Conservation (phyloP, 2,329 filamentous ascomycete genomes). For the Phyllachora maydis region DNA sequence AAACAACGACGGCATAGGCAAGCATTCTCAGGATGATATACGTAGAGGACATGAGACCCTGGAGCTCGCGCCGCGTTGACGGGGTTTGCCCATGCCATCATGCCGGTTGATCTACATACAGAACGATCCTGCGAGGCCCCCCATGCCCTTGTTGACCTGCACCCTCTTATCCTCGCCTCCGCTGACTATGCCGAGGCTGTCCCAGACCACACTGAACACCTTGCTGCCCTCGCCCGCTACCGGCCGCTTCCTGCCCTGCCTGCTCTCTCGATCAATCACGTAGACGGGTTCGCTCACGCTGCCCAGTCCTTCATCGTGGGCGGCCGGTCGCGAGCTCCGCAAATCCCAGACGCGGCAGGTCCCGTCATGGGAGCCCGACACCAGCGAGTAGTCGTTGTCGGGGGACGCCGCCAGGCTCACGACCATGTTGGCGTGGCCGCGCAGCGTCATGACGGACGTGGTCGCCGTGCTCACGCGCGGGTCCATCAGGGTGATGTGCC, state of each 20-base stretch:
- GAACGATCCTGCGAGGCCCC: no score
- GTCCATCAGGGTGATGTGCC: conserved; percentile 85
- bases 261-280: conserved; percentile 55
- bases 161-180: conserved; percentile 86
- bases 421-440: conserved; percentile 67
- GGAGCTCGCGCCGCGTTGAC: no score
- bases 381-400: conserved; percentile 60
- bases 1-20: neutral
- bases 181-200: conserved; percentile 75
- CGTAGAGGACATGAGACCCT: no score
- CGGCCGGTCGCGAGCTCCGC: conserved; percentile 40
- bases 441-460: conserved; percentile 73
- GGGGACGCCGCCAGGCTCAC: conserved; percentile 26
- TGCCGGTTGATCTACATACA: no score
- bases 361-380: conserved; percentile 79
- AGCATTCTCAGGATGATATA: no score
- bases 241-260: conserved; percentile 40
- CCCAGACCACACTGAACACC: conserved; percentile 79
- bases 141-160: conserved; percentile 64
- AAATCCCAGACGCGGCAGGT: conserved; percentile 92
- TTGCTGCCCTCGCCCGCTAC: conserved; percentile 69
- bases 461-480: conserved; percentile 58
- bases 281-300: conserved; percentile 55
- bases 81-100: no score
- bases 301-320: conserved; percentile 35